Conservation (phyloP, 2,329 filamentous ascomycete genomes). For the Claviceps pazoutovae region DNA sequence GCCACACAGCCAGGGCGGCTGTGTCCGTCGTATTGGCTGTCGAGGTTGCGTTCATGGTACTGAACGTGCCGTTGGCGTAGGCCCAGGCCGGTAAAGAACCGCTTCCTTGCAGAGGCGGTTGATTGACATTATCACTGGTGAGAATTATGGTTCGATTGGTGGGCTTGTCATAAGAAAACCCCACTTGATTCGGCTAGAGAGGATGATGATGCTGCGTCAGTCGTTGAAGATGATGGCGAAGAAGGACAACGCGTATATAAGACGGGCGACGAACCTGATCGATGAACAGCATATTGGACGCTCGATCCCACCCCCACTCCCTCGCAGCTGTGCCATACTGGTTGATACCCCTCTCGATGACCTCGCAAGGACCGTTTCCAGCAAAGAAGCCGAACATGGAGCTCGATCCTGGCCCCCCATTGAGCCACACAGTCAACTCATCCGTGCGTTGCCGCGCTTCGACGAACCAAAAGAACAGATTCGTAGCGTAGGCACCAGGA, state of each 20-base stretch:
- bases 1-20: slow-evolving; percentile 48
- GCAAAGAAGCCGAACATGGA: slow-evolving; percentile 51
- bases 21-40: slow-evolving; percentile 43
- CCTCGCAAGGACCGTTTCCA: slow-evolving; percentile 41
- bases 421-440: slow-evolving; percentile 46
- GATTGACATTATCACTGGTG: slow-evolving; percentile 22
- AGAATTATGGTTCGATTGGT: slow-evolving; percentile 46
- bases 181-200: slow-evolving; percentile 51
- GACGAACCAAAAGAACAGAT: slow-evolving; percentile 38
- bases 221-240: background rate
- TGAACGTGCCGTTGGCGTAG: slow-evolving; percentile 51
- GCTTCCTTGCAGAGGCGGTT: slow-evolving; percentile 11
- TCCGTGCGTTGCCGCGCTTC: slow-evolving; percentile 29
- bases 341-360: slow-evolving; percentile 32
- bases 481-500: slow-evolving; percentile 38
- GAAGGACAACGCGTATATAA: background rate
- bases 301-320: slow-evolving; percentile 52
- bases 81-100: slow-evolving; percentile 15
- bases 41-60: slow-evolving; percentile 31
- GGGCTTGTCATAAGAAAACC: slow-evolving; percentile 51
- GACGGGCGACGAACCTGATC: slow-evolving; percentile 29
- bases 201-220: background rate
- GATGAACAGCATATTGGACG: slow-evolving; percentile 41
- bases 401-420: slow-evolving; percentile 51
- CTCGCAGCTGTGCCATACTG: slow-evolving; percentile 41